Evolutionary conservation across 1,139 yeast species (phyloP).

Genomic region (Pichia norvegensis): DNA sequence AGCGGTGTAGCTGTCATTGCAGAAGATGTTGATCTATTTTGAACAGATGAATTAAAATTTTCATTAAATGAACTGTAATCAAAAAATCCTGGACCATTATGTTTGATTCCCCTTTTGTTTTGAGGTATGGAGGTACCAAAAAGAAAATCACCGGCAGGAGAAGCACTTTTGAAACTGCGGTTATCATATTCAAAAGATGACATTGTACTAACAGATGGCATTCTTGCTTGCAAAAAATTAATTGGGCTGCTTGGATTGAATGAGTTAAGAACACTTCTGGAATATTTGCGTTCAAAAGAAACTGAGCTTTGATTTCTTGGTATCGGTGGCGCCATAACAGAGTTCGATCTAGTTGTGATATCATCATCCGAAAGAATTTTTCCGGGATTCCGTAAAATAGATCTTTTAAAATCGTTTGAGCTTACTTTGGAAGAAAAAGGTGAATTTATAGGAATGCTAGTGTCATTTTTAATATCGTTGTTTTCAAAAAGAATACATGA

Average conservation of each 20-base stretch:
- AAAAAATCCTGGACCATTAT: conserved; percentile 3
- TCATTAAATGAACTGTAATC: not conserved
- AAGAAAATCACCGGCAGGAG: conserved; percentile 26
- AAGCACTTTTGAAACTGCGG: conserved; percentile 27
- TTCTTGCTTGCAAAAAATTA: conserved; percentile 9
- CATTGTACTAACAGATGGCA: conserved; percentile 22
- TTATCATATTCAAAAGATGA: conserved; percentile 28
- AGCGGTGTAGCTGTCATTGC: conserved; percentile 17
- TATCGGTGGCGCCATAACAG: not conserved
- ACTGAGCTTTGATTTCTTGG: conserved; percentile 12
- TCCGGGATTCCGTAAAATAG: not conserved
- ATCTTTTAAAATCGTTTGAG: conserved; percentile 10
- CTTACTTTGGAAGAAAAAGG: conserved; percentile 32
- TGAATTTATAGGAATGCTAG: conserved; percentile 39
- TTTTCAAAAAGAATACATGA: conserved; percentile 59
- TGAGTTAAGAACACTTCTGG: conserved; percentile 13
- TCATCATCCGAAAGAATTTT: not conserved
- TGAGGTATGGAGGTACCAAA: conserved; percentile 7
- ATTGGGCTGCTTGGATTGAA: conserved; percentile 12
- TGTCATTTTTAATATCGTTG: conserved; percentile 20
- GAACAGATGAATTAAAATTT: not conserved
- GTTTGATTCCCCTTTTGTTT: conserved; percentile 20
- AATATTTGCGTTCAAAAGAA: conserved; percentile 18
- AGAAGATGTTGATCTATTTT: conserved; percentile 16
- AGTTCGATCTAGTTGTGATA: not conserved